Evolutionary conservation across 163 green algal species (phyloP), one percentile per base, ranked within the genome.

Genomic region (Chlamydomonas reinhardtii): DNA sequence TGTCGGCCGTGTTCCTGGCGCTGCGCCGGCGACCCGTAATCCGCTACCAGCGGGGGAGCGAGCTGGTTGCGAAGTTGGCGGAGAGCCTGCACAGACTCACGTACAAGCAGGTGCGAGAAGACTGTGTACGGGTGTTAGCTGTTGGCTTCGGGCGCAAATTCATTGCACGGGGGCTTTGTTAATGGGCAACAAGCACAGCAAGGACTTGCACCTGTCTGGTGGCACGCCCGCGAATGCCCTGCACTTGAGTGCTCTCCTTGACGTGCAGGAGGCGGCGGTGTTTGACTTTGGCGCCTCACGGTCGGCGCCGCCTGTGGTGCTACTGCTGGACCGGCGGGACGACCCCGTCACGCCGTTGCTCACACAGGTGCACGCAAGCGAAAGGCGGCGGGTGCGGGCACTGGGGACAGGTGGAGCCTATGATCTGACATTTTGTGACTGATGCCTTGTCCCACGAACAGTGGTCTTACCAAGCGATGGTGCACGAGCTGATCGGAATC

Each of bases 261-360:
- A n/a, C n/a, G 8, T 48, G 39, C 68, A 88, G 81, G 74, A 88
- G 68, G n/a, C 69, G 0, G 69, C 73, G 4, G 76, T 94, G 69
- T 99, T 99, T 89, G 97, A 99, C 90, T 99, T 99, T 94, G 95
- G 96, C 19, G 73, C 73, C 17, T 92, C 94, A 15, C 88, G 82
- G 43, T 93, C 84, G 32, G 68, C 66, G 1, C 68, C 79, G 12
- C 95, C 96, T 0, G 78, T 99, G 39, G 88, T 99, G 84, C 91
- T 99, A 39, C 86, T 99, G 16, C 73, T 99, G 72, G 98, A 99
- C 87, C 90, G 97, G 11, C 89, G 92, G 32, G 97, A 99, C 72
- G 98, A 99, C 89, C 97, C 98, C 0, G 97, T 99, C n/a, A 99
- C 98, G 1, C 98, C 98, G 12, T 93, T 99, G 72, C 95, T 99